These are phyloP conservation scores for Boletus sp. DNA, from an alignment of 768 basidiomycete genomes.

Conservation along the genomic window DNA sequence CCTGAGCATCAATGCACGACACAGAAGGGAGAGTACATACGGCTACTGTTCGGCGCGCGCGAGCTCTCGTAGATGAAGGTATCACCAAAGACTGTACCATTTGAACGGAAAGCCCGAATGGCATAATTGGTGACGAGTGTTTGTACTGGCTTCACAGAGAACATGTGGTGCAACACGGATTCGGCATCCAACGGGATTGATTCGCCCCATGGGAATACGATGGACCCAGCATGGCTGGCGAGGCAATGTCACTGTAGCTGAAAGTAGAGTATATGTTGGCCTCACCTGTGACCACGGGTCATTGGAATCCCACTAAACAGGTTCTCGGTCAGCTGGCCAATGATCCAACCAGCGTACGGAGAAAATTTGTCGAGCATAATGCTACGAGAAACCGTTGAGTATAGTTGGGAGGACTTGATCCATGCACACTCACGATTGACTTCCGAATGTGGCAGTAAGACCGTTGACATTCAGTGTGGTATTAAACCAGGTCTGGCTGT, in stretches of 20 bases:
- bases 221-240: conserved; percentile 4
- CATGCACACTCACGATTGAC: conserved; percentile 1
- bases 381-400: neutral
- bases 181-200: conserved; percentile 2
- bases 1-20: neutral
- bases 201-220: conserved; percentile 12
- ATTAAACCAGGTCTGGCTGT: conserved; percentile 14
- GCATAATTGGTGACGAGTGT: conserved; percentile 7
- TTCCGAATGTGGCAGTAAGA: conserved; percentile 2
- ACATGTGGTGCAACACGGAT: conserved; percentile 14
- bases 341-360: neutral
- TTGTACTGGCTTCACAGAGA: conserved; percentile 9
- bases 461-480: conserved; percentile 6
- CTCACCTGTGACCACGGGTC: conserved; percentile 6
- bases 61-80: conserved; percentile 2
- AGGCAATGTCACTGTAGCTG: neutral
- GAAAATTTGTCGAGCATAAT: conserved; percentile 2
- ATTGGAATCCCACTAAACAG: conserved; percentile 12
- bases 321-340: conserved; percentile 6
- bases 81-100: neutral
- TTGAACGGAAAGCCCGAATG: conserved; percentile 1
- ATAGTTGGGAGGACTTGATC: neutral
- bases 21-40: neutral
- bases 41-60: conserved; percentile 4
- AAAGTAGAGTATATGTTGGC: neutral